Evolutionary conservation across 2,329 filamentous ascomycete species (phyloP).

Genomic region (Arthrobotrys sphaeroides): DNA sequence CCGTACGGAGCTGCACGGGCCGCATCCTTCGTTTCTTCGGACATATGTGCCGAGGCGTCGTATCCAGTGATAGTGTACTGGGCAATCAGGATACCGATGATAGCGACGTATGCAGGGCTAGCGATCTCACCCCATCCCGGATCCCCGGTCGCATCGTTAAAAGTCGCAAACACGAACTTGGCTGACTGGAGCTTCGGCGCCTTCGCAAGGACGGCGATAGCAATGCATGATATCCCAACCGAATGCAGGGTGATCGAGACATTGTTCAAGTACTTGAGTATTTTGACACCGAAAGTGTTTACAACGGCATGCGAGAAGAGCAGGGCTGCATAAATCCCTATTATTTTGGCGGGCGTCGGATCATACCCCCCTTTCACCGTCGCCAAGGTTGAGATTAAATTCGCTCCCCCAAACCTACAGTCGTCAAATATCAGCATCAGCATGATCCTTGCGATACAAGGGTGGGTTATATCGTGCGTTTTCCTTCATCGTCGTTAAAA

Average conservation of each 20-base stretch:
- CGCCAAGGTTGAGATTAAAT: slow-evolving; percentile 64
- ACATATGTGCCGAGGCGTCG: slow-evolving; percentile 68
- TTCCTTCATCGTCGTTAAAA: neutral
- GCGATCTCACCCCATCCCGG: slow-evolving; percentile 68
- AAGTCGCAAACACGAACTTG: slow-evolving; percentile 67
- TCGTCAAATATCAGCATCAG: neutral
- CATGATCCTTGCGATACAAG: neutral
- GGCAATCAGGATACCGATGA: slow-evolving; percentile 67
- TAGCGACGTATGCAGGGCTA: slow-evolving; percentile 67
- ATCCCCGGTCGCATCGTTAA: slow-evolving; percentile 66
- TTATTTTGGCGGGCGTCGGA: slow-evolving; percentile 64
- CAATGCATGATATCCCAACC: slow-evolving; percentile 66
- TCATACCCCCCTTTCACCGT: slow-evolving; percentile 63
- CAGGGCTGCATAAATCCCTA: slow-evolving; percentile 70
- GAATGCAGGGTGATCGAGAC: slow-evolving; percentile 68
- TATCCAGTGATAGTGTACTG: slow-evolving; percentile 69
- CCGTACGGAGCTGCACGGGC: slow-evolving; percentile 69
- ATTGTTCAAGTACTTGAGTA: slow-evolving; percentile 69
- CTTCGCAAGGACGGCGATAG: slow-evolving; percentile 68
- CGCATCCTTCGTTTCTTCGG: slow-evolving; percentile 69
- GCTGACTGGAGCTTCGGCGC: slow-evolving; percentile 68
- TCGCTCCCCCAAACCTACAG: slow-evolving; percentile 61
- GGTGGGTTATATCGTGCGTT: neutral
- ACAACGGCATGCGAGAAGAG: slow-evolving; percentile 67
- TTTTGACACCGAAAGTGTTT: slow-evolving; percentile 69